Evolutionary conservation across 2,329 filamentous ascomycete genomes (phyloP).

Genomic region (Rugonectria rugulosa): DNA sequence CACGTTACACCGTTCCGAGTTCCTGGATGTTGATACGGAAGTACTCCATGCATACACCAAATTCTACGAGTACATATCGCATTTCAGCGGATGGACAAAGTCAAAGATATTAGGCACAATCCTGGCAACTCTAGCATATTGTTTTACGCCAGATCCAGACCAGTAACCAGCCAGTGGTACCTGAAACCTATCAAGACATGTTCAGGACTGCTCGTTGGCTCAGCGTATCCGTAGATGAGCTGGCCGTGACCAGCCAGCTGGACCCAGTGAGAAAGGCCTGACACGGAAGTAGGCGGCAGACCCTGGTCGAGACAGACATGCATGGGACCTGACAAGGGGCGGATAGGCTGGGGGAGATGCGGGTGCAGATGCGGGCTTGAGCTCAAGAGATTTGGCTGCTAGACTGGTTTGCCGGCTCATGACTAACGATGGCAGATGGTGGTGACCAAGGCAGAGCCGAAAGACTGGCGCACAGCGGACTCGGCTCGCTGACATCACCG

Average conservation of each 20-base stretch:
- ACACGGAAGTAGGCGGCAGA: constrained; percentile 18
- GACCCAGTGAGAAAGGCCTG: constrained; percentile 21
- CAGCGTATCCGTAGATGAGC: background rate
- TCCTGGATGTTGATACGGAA: background rate
- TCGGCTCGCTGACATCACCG: constrained; percentile 37
- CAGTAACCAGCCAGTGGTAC: background rate
- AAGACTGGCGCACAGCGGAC: constrained; percentile 1
- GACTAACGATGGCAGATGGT: background rate
- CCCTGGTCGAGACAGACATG: constrained; percentile 22
- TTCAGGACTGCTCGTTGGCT: background rate
- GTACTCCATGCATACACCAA: constrained; percentile 9
- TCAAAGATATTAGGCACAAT: background rate
- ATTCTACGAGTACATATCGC: background rate
- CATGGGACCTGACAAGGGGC: constrained; percentile 27
- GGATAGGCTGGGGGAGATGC: constrained; percentile 20
- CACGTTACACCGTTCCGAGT: background rate
- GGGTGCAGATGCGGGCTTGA: constrained; percentile 18
- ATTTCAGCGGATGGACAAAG: too few species aligned
- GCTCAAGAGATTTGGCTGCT: too few species aligned
- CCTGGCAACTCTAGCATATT: background rate
- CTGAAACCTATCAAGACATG: constrained; percentile 14
- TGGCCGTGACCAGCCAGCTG: constrained; percentile 17
- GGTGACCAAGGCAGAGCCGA: background rate
- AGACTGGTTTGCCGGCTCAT: too few species aligned
- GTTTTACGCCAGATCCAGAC: background rate